Conservation (phyloP, 148 eudicot genomes). For the Hydrangea macrophylla region DNA sequence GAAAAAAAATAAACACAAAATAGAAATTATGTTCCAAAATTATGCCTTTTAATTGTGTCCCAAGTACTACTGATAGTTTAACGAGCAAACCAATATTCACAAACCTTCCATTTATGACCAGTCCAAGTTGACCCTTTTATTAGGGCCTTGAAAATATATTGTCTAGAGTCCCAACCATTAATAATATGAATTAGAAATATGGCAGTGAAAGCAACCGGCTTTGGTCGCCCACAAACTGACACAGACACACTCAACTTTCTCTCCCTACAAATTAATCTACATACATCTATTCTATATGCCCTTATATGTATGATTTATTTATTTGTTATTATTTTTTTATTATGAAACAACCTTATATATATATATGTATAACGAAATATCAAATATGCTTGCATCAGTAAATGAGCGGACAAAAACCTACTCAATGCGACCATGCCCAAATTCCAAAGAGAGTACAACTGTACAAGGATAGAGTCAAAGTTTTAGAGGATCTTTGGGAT, state of each 20-base stretch:
- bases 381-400: neutral
- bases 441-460: neutral
- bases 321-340: too few relatives aligned
- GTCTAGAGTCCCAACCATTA: too few relatives aligned
- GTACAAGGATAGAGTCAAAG: neutral
- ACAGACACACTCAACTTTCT: neutral
- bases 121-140: neutral
- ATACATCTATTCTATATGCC: neutral
- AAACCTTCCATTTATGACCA: neutral
- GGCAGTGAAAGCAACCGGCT: neutral
- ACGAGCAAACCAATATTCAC: neutral
- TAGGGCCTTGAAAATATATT: too few relatives aligned
- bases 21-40: neutral
- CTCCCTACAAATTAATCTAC: neutral
- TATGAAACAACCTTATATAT: too few relatives aligned
- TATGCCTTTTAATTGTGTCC: neutral
- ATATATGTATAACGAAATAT: too few relatives aligned
- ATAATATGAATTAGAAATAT: neutral
- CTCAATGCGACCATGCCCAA: neutral
- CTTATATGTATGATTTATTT: too few relatives aligned
- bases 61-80: neutral
- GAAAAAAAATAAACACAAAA: too few relatives aligned
- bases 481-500: too few relatives aligned
- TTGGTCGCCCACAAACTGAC: constrained; percentile 6
- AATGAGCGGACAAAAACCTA: neutral